A percentile compares a stretch with the other conserved stretches of the same genome.
Evolutionary conservation across 768 basidiomycete species (phyloP).

Genomic region (Pleurotus eryngii): DNA sequence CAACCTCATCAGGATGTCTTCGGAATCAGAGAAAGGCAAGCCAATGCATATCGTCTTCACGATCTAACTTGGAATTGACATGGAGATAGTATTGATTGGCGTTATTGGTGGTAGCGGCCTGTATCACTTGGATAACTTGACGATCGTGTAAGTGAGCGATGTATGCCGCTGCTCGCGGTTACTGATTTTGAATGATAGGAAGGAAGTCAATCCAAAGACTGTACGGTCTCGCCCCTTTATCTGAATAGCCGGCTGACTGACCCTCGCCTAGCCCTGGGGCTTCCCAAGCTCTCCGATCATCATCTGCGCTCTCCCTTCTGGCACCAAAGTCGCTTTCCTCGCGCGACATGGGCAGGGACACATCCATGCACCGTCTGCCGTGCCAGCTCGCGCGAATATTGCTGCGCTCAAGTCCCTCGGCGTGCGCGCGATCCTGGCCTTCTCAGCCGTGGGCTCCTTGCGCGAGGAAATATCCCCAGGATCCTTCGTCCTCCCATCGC

Average conservation of each 20-base stretch:
- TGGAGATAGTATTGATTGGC: slow-evolving; percentile 65
- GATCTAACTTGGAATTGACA: background rate
- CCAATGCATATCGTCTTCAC: background rate
- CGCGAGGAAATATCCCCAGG: slow-evolving; percentile 92
- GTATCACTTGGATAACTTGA: slow-evolving; percentile 91
- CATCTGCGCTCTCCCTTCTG: slow-evolving; percentile 85
- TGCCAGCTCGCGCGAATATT: slow-evolving; percentile 90
- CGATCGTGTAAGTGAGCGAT: slow-evolving; percentile 62
- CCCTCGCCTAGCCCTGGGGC: slow-evolving; percentile 78
- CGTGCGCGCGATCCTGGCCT: slow-evolving; percentile 85
- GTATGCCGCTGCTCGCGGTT: background rate
- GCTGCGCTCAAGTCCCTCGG: slow-evolving; percentile 92
- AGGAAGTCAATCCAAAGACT: slow-evolving; percentile 77
- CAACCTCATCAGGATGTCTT: background rate
- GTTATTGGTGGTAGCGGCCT: slow-evolving; percentile 92
- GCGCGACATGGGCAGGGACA: slow-evolving; percentile 89
- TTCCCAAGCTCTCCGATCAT: slow-evolving; percentile 86
- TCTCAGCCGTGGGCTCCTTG: slow-evolving; percentile 93
- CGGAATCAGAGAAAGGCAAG: background rate
- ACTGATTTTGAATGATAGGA: slow-evolving; percentile 36
- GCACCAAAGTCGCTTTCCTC: slow-evolving; percentile 81
- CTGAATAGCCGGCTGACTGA: background rate
- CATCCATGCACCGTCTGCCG: slow-evolving; percentile 70
- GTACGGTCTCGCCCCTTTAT: slow-evolving; percentile 37
- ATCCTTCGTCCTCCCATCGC: slow-evolving; percentile 81